Conservation (phyloP, 495 filamentous ascomycete species). For the Lophiostoma macrostomum region DNA sequence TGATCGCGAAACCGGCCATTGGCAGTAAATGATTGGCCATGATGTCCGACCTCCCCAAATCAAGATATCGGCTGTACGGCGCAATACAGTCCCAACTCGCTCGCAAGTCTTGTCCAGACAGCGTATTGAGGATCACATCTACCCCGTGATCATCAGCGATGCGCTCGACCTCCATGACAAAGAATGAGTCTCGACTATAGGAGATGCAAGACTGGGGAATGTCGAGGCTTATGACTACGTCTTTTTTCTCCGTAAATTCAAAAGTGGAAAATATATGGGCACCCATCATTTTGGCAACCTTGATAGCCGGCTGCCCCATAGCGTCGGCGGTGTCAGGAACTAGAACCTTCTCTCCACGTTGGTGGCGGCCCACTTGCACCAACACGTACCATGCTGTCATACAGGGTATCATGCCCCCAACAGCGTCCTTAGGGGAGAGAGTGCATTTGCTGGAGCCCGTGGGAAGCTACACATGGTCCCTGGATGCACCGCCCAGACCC, state of each 20-base stretch:
- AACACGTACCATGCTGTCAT: neutral
- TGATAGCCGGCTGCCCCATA: slow-evolving; percentile 1
- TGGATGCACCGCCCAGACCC: neutral
- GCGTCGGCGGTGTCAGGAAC: slow-evolving; percentile 1
- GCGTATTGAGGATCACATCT: slow-evolving; percentile 3
- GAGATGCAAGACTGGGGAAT: slow-evolving; percentile 1
- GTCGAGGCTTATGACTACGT: neutral
- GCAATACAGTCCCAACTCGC: slow-evolving; percentile 3
- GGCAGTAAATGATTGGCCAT: neutral
- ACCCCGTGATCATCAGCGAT: neutral
- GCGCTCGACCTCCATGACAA: neutral
- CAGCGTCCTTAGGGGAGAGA: neutral
- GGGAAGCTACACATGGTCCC: neutral
- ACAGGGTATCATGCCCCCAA: neutral
- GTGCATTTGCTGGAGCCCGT: neutral
- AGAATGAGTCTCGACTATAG: neutral
- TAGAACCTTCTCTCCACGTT: neutral
- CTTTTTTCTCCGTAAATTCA: neutral
- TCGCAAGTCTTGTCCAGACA: neutral
- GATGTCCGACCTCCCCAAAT: slow-evolving; percentile 2
- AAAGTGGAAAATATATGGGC: slow-evolving; percentile 4
- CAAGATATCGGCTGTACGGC: neutral
- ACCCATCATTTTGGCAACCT: neutral
- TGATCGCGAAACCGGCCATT: neutral
- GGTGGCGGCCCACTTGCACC: neutral